Evolutionary conservation across 345 rosid genomes (phyloP).

Genomic region (Aquilaria malaccensis): DNA sequence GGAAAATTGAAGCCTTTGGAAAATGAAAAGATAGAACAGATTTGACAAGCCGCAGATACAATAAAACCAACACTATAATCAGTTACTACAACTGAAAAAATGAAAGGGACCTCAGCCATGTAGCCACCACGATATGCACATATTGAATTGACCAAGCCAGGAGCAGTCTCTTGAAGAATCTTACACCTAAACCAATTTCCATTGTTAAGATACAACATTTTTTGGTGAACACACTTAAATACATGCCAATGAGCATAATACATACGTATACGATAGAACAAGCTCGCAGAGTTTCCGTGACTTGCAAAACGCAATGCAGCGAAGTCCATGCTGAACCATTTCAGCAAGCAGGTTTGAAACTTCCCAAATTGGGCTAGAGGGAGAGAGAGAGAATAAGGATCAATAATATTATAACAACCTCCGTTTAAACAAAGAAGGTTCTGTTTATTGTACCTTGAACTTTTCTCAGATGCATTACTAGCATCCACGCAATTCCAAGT

Average conservation of each 20-base stretch:
- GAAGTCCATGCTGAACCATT: conserved; percentile 96
- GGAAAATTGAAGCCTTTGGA: too few species aligned
- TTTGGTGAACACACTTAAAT: neutral
- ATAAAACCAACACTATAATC: too few species aligned
- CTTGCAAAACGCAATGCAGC: conserved; percentile 86
- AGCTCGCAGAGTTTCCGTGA: conserved; percentile 94
- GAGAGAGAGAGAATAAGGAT: conserved; percentile 7
- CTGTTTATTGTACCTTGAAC: conserved; percentile 32
- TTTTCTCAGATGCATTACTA: conserved; percentile 21
- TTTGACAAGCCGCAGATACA: too few species aligned
- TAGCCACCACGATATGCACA: conserved; percentile 93
- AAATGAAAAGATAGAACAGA: too few species aligned
- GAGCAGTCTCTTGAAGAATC: conserved; percentile 73
- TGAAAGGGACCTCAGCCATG: conserved; percentile 55
- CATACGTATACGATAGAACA: conserved; percentile 80
- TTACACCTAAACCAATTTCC: conserved; percentile 47
- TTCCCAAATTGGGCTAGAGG: conserved; percentile 70
- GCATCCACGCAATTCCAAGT: conserved; percentile 18
- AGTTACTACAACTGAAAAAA: neutral
- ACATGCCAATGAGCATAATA: conserved; percentile 4
- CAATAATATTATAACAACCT: conserved; percentile 2
- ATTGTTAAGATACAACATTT: conserved; percentile 12
- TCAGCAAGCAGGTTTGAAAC: conserved; percentile 77
- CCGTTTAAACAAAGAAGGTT: neutral
- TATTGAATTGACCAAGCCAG: conserved; percentile 57